Conservation (phyloP, 2,329 filamentous ascomycete genomes). For the Spiromastix sp. region DNA sequence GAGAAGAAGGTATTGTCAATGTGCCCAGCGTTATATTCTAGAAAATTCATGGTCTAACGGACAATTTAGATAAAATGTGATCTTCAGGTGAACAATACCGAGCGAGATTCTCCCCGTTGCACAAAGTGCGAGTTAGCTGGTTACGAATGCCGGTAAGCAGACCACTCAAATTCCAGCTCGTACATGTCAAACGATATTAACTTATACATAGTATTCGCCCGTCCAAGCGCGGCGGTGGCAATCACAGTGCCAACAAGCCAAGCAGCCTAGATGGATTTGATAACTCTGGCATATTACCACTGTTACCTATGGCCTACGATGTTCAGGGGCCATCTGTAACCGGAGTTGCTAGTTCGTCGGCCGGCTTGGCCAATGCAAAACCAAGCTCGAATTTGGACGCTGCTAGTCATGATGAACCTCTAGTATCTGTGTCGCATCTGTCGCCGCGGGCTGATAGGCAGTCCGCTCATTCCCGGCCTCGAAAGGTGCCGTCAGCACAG, state of each 20-base stretch:
- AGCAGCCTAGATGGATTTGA: not conserved
- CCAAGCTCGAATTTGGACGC: too few species aligned
- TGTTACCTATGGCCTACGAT: slow-evolving; percentile 3
- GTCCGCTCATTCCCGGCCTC: too few species aligned
- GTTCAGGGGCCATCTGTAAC: not conserved
- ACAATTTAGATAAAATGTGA: slow-evolving; percentile 6
- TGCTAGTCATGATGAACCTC: too few species aligned
- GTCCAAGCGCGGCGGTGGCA: slow-evolving; percentile 5
- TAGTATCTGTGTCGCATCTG: too few species aligned
- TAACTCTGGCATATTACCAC: not conserved
- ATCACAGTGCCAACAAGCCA: not conserved
- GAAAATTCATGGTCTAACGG: too few species aligned
- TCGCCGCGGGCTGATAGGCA: too few species aligned
- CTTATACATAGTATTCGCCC: slow-evolving; percentile 2
- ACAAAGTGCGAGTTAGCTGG: slow-evolving; percentile 3
- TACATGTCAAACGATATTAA: not conserved
- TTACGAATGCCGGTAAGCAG: slow-evolving; percentile 6
- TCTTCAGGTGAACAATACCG: slow-evolving; percentile 4
- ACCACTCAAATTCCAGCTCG: not conserved
- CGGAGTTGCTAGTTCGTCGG: too few species aligned
- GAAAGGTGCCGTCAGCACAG: too few species aligned
- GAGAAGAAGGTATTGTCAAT: slow-evolving; percentile 7
- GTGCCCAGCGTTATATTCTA: too few species aligned
- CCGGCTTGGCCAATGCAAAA: too few species aligned
- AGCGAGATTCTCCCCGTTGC: slow-evolving; percentile 2